These are phyloP conservation scores for Boletus subparvulus DNA, from an alignment of 768 basidiomycete species.

Conservation along the genomic window DNA sequence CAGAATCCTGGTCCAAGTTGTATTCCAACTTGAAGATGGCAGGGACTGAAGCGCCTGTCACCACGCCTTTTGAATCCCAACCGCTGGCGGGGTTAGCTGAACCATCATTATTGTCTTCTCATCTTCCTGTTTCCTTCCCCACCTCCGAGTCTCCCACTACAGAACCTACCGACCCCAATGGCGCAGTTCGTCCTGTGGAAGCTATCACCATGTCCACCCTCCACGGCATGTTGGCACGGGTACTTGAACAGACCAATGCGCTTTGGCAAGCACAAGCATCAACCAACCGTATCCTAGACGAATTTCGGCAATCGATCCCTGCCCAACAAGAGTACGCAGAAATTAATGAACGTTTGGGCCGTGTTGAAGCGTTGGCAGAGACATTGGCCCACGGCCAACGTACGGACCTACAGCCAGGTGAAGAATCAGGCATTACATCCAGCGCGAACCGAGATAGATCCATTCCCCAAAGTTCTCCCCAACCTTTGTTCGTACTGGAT, in stretches of 20 bases:
- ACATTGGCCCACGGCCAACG: constrained; percentile 7
- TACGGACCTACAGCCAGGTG: background rate
- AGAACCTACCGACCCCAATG: constrained; percentile 17
- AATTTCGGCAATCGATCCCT: constrained; percentile 48
- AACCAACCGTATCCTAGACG: constrained; percentile 57
- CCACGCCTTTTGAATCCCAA: background rate
- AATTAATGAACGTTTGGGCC: constrained; percentile 25
- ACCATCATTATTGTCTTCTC: background rate
- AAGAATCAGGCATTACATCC: background rate
- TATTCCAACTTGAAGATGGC: background rate
- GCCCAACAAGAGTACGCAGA: constrained; percentile 38
- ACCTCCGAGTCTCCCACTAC: background rate
- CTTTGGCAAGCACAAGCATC: constrained; percentile 59
- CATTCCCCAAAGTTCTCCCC: background rate
- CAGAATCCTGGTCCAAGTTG: too few relatives aligned
- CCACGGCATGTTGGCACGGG: constrained; percentile 49
- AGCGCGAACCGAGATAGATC: background rate
- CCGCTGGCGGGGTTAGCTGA: background rate
- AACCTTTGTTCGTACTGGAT: background rate
- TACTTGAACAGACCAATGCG: constrained; percentile 57
- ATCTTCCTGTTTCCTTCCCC: background rate
- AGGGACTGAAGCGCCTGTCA: background rate
- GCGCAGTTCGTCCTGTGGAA: constrained; percentile 26
- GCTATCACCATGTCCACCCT: constrained; percentile 42
- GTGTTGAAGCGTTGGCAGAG: constrained; percentile 13